Percentiles rank a stretch among this genome's conserved stretches.
Evolutionary conservation across 345 rosid genomes (phyloP).

Genomic region (Eucalyptus viminalis): DNA sequence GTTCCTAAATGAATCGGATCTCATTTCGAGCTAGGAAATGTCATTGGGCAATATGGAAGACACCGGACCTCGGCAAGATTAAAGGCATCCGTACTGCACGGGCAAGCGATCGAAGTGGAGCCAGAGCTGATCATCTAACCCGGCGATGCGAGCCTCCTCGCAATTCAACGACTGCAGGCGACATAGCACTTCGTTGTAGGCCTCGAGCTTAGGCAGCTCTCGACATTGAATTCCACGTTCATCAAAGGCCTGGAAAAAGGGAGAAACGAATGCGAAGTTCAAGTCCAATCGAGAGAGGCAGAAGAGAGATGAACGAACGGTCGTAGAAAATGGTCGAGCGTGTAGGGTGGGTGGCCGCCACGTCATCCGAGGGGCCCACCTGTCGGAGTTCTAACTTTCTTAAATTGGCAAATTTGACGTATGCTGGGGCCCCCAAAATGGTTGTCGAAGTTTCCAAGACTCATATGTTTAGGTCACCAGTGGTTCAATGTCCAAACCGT

Average conservation of each 20-base stretch:
- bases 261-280: not conserved
- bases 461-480: not conserved
- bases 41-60: not conserved
- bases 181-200: constrained; percentile 57
- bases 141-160: constrained; percentile 62
- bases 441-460: not conserved
- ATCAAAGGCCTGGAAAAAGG: not conserved
- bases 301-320: too few species aligned
- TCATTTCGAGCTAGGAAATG: not conserved
- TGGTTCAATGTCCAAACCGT: not conserved
- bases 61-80: not conserved
- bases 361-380: not conserved
- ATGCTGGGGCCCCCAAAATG: not conserved
- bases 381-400: not conserved
- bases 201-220: constrained; percentile 89
- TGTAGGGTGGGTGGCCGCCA: not conserved
- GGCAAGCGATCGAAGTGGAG: constrained; percentile 20
- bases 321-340: not conserved
- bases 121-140: constrained; percentile 90
- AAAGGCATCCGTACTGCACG: not conserved
- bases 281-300: too few species aligned
- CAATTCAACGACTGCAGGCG: constrained; percentile 53
- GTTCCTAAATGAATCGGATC: not conserved
- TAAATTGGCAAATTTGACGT: not conserved
- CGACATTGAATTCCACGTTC: constrained; percentile 73